A percentile compares a stretch with the other conserved stretches of the same genome.
These are phyloP conservation scores for Pisolithus thermaeus DNA, from an alignment of 1,284 basidiomycete species.

Conservation along the genomic window DNA sequence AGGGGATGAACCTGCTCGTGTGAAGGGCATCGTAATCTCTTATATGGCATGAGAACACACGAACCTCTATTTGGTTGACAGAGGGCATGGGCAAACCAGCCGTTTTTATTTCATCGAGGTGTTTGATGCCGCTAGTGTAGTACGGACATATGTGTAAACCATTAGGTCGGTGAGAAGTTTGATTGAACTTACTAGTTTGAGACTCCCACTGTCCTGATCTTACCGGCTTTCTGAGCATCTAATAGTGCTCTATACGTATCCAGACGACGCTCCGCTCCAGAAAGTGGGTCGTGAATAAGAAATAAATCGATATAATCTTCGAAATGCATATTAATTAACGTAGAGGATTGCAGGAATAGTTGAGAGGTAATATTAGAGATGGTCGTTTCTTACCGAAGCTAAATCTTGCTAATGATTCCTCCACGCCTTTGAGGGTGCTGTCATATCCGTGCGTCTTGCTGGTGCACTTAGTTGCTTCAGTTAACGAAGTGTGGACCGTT, in stretches of 20 bases:
- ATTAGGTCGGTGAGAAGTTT: conserved; percentile 3
- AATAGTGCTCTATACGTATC: conserved; percentile 61
- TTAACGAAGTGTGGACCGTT: background rate
- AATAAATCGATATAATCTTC: conserved; percentile 73
- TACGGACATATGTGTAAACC: conserved; percentile 1
- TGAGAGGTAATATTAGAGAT: background rate
- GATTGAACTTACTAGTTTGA: conserved; percentile 60
- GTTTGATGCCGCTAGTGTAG: conserved; percentile 55
- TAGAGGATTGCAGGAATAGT: background rate
- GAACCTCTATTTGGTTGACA: conserved; percentile 82
- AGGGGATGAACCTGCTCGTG: conserved; percentile 69
- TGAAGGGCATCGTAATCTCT: conserved; percentile 4
- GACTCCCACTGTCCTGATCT: conserved; percentile 68
- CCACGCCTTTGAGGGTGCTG: conserved; percentile 48
- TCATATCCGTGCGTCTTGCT: conserved; percentile 54
- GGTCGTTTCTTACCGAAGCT: conserved; percentile 38
- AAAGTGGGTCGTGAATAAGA: conserved; percentile 68
- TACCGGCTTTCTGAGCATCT: conserved; percentile 55
- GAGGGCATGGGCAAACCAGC: conserved; percentile 61
- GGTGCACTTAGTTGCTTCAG: conserved; percentile 58
- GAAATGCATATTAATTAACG: background rate
- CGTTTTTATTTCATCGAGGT: conserved; percentile 68
- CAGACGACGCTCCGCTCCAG: conserved; percentile 53
- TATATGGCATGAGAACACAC: conserved; percentile 6
- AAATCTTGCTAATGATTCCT: conserved; percentile 51